Conservation (phyloP, 768 basidiomycete genomes). For the Hygrocybe coccinea region DNA sequence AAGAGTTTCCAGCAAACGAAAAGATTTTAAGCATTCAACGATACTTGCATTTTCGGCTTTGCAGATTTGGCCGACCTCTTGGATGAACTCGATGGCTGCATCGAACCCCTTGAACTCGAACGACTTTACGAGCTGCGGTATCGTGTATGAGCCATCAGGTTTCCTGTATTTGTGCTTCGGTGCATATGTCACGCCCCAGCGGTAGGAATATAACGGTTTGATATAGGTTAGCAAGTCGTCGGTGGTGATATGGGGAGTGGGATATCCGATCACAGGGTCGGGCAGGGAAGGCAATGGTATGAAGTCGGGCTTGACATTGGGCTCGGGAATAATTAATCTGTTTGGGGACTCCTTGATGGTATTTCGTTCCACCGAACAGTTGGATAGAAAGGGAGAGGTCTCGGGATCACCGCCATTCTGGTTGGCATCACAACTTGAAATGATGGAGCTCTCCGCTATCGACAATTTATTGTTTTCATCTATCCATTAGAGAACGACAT, state of each 20-base stretch:
- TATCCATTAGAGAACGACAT: too few species aligned
- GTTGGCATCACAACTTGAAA: too few species aligned
- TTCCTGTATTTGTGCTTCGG: background rate
- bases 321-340: too few species aligned
- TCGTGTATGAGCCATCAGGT: background rate
- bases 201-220: constrained; percentile 31
- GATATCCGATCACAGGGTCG: constrained; percentile 13
- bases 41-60: constrained; percentile 28
- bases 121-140: constrained; percentile 9
- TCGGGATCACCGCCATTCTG: too few species aligned
- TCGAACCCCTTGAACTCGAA: constrained; percentile 19
- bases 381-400: too few species aligned
- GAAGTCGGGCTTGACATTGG: background rate
- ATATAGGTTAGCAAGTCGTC: constrained; percentile 32
- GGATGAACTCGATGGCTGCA: constrained; percentile 17
- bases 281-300: constrained; percentile 23
- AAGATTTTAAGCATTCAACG: background rate
- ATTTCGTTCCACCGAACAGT: too few species aligned
- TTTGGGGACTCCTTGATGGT: too few species aligned
- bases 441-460: too few species aligned
- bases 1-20: background rate
- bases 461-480: too few species aligned
- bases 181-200: constrained; percentile 28
- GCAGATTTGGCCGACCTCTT: constrained; percentile 12
- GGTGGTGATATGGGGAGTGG: constrained; percentile 32